Base-by-base conservation (phyloP, 2,329 filamentous ascomycete species). In the Hypoxylon sp. region DNA sequence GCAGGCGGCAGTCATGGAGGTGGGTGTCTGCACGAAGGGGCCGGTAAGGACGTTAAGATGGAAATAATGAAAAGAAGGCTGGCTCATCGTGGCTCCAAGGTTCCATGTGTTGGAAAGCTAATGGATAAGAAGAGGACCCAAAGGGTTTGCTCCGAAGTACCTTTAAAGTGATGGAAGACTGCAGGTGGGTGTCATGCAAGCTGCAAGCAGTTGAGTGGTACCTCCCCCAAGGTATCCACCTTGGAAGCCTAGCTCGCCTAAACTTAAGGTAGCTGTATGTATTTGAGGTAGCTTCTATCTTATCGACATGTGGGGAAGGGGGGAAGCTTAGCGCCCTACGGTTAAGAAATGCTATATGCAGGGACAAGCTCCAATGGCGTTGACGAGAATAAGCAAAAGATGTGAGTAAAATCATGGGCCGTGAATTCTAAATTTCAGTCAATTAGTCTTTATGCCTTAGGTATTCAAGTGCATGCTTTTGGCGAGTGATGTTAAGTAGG, bases 221-320 rank as follows among this genome's bases (percentile, higher is more conserved):
- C 65, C 65, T 68, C 56, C 45, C 44, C 45, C 38, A 32, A 59
- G 36, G 61, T 65, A 68, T 51, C 65, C 61, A 55, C 51, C 24
- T 28, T 33, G 40, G 24, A 38, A 61, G 53, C 65, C 48, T 51
- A 61, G 64, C 57, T 67, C 36, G 56, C 56, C 33, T 46, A 45
- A n/a, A 46, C 54, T 30, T 48, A n/a, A n/a, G n/a, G n/a, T 64
- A 60, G 48, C 18, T 62, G 48, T 49, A 46, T 18, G 26, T 61
- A n/a, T n/a, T n/a, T n/a, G n/a, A n/a, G n/a, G 58, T 51, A 66
- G 66, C 66, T 71, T 69, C 55, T 72, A 73, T 72, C 72, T 73
- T 71, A 73, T 73, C 72, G 62, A 54, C n/a, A 64, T 67, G 68
- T 71, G 70, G 65, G 71, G 70, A 61, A 62, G 45, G 32, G 45